These are phyloP conservation scores for Osmanthus fragrans DNA, from an alignment of 257 asterid genomes.

Conservation along the genomic window DNA sequence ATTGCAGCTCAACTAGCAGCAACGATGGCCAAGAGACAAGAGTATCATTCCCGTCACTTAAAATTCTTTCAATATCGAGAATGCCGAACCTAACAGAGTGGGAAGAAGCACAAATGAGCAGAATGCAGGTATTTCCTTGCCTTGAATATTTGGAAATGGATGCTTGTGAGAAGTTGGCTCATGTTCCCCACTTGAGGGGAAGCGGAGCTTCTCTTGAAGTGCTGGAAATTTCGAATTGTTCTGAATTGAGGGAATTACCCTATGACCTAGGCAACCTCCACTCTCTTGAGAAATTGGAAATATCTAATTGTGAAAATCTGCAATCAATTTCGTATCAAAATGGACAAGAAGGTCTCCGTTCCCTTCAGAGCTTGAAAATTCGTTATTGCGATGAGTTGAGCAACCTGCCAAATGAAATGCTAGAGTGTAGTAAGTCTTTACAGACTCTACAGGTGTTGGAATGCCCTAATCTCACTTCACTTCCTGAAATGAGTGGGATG, in stretches of 20 bases:
- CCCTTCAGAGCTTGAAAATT: background rate
- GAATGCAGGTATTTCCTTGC: conserved; percentile 21
- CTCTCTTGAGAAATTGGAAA: background rate
- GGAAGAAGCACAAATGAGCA: background rate
- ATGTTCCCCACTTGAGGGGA: background rate
- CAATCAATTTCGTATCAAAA: background rate
- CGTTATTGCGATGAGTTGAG: background rate
- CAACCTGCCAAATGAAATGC: too few relatives aligned
- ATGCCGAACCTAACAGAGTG: background rate
- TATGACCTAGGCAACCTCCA: too few relatives aligned
- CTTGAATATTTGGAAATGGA: conserved; percentile 13
- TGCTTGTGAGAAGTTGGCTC: background rate
- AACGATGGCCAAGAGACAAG: background rate
- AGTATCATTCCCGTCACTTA: background rate
- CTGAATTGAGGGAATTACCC: too few relatives aligned
- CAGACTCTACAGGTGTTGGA: rapidly evolving
- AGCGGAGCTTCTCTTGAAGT: background rate
- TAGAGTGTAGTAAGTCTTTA: background rate
- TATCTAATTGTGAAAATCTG: too few relatives aligned
- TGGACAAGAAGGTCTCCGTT: background rate
- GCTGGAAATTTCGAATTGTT: rapidly evolving
- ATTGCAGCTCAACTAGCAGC: too few relatives aligned
- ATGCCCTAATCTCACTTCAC: too few relatives aligned
- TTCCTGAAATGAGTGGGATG: too few relatives aligned
- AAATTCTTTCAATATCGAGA: rapidly evolving